Percentiles rank a stretch among this genome's conserved stretches.
phyloP scores from a whole-genome alignment of 148 eudicot genomes.

The Chenopodium quinoa region DNA sequence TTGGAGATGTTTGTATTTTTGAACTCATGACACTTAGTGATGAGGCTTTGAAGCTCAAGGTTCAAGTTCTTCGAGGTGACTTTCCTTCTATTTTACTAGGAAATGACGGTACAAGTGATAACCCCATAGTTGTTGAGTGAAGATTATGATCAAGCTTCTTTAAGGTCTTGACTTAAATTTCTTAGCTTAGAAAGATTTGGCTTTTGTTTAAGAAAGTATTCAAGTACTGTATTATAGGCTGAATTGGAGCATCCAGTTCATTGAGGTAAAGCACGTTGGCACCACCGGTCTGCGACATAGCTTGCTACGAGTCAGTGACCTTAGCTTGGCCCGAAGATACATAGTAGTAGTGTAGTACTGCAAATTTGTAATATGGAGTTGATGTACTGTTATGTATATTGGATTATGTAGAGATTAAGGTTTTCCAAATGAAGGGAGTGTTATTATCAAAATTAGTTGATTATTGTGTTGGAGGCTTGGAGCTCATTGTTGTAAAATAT shows the following conservation, averaged over 20 bases:
- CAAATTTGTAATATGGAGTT: too few relatives aligned
- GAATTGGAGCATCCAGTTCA: not conserved
- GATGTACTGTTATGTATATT: too few relatives aligned
- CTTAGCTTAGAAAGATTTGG: too few relatives aligned
- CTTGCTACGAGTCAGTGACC: not conserved
- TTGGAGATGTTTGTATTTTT: constrained; percentile 48
- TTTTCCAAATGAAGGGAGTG: too few relatives aligned
- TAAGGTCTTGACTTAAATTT: not conserved
- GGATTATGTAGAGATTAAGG: too few relatives aligned
- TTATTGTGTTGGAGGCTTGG: too few relatives aligned
- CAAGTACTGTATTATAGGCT: too few relatives aligned
- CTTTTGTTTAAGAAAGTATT: too few relatives aligned
- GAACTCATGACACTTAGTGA: constrained; percentile 31
- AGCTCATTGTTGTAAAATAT: too few relatives aligned
- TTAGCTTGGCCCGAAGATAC: not conserved
- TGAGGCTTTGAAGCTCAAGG: constrained; percentile 26
- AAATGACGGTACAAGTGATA: constrained; percentile 8
- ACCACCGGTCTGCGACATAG: not conserved
- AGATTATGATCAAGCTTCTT: not conserved
- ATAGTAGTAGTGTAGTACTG: too few relatives aligned
- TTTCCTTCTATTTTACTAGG: constrained; percentile 30
- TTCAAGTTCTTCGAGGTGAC: constrained; percentile 41
- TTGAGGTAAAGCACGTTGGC: not conserved
- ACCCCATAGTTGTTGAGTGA: constrained; percentile 14
- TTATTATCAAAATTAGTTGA: too few relatives aligned